phyloP scores from a whole-genome alignment of 2,329 filamentous ascomycete species.

The Sporothrix sp. region DNA sequence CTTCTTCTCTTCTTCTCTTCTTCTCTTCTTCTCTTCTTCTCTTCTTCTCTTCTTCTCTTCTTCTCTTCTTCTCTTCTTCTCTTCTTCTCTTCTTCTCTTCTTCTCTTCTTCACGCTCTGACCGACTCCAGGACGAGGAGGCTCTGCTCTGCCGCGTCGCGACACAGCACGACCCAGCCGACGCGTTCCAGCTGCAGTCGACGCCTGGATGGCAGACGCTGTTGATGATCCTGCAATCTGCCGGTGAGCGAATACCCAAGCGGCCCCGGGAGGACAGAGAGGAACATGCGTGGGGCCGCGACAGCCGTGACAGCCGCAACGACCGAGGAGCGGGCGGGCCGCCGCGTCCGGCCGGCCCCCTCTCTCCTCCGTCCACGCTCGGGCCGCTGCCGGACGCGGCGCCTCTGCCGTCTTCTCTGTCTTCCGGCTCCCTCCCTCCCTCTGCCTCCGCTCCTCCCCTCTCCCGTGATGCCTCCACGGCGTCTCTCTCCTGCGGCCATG shows the following conservation, averaged over 20 bases:
- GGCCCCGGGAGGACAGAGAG: conserved; percentile 30
- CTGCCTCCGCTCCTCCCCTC: conserved; percentile 12
- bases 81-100: no score
- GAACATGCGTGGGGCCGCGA: neutral
- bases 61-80: no score
- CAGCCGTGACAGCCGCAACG: neutral
- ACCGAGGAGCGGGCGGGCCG: neutral
- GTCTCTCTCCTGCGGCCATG: conserved; percentile 11
- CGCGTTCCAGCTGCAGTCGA: conserved; percentile 73
- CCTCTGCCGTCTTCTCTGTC: neutral
- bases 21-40: no score
- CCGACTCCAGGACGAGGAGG: conserved; percentile 67
- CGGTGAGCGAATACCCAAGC: conserved; percentile 91
- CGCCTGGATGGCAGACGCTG: conserved; percentile 87
- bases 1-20: no score
- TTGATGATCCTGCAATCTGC: conserved; percentile 89
- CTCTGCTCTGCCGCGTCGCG: conserved; percentile 75
- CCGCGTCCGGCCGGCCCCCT: neutral
- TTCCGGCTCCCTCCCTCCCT: conserved; percentile 12
- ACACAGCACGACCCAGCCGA: conserved; percentile 71
- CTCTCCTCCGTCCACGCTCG: neutral
- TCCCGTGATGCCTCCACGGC: conserved; percentile 20
- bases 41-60: no score
- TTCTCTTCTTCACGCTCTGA: no score
- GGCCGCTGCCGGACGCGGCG: neutral